Base-by-base conservation (phyloP, 192 early-diverging fungal genomes). In the Coemansia sp. region DNA sequence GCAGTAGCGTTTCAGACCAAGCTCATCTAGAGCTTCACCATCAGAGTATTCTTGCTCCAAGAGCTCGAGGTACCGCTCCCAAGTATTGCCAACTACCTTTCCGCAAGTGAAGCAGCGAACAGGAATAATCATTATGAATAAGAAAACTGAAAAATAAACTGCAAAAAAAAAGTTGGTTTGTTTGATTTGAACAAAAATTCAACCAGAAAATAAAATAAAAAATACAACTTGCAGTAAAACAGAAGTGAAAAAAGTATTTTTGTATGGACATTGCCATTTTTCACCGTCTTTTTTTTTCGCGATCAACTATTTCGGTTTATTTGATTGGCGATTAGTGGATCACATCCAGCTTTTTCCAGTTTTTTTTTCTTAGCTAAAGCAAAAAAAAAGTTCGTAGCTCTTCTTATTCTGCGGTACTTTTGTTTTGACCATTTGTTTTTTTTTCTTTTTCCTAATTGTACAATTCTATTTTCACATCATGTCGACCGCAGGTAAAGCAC, bases 31-130 rank as follows among this genome's bases (percentile, higher is more conserved):
- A n/a, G 89, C 91, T 61, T 89, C 87, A 67, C 88, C 90, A 72
- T 73, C 73, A 18, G 30, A 38, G 11, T 42, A 49, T 7, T 83
- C 89, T 69, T 91, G 88, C 56, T 93, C 94, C 10, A 96, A 69
- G 17, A 94, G 83, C 58, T 87, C 79, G 62, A 97, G 84, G 80
- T 96, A 99, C 60, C 84, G 74, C 63, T 96, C 92, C 95, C 95
- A 99, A 82, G 94, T 95, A 88, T 99, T 92, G 64, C 96, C 96
- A 67, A 97, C 89, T 51, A 99, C 94, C 83, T 98, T 98, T 69
- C 96, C 96, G 84, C 96, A 97, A 63, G 91, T 93, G 80, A 98
- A 98, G 83, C 96, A 98, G 48, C 96, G 93, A 34, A 98, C 96
- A 38, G 96, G 96, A 75, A 98, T 96, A 69, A 98, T 96, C 96